These are phyloP conservation scores for Lactifluus echinatus DNA, from an alignment of 768 basidiomycete species.

Conservation along the genomic window DNA sequence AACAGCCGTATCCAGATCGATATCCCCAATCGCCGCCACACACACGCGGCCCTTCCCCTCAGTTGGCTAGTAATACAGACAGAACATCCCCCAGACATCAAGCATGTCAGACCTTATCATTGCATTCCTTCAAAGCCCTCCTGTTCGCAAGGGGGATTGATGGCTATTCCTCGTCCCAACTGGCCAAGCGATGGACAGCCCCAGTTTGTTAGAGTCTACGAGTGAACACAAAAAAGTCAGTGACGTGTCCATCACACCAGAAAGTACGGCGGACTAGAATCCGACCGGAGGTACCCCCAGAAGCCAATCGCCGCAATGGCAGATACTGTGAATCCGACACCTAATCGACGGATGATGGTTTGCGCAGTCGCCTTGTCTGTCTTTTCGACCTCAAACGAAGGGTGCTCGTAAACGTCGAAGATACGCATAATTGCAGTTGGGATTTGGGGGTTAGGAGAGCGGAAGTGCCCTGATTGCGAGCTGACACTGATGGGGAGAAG, in stretches of 20 bases:
- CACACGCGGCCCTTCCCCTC: not conserved
- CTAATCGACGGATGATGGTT: slow-evolving; percentile 12
- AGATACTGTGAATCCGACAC: slow-evolving; percentile 14
- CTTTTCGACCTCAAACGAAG: slow-evolving; percentile 14
- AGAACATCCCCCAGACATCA: not conserved
- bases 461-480: not conserved
- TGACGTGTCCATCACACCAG: not conserved
- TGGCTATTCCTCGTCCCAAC: not conserved
- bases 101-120: not conserved
- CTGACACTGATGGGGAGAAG: not conserved
- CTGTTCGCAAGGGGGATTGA: not conserved
- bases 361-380: slow-evolving; percentile 5
- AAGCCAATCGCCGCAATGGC: slow-evolving; percentile 12
- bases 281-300: slow-evolving; percentile 18
- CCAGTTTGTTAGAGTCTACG: not conserved
- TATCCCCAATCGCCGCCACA: not conserved
- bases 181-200: not conserved
- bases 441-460: not conserved
- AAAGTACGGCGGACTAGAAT: slow-evolving; percentile 7
- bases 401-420: slow-evolving; percentile 21
- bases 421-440: slow-evolving; percentile 12
- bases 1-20: not conserved
- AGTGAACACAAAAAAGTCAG: not conserved
- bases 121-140: not conserved
- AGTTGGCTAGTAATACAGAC: slow-evolving; percentile 5